phyloP scores from a whole-genome alignment of 495 filamentous ascomycete species.

The Daldinia vernicosa region DNA sequence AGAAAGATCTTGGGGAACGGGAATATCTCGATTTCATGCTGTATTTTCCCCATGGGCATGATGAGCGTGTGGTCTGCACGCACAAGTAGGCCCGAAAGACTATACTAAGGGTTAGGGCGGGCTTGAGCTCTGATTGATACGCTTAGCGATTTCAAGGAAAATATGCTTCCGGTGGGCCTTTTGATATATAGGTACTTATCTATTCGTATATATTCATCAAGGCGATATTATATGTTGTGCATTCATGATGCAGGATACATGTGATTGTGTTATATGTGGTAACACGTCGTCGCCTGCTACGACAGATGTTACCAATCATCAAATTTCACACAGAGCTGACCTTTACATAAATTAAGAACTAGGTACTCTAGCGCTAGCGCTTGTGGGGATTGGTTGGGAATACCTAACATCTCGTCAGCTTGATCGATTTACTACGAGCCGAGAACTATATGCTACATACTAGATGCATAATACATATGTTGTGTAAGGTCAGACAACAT shows the following conservation, averaged over 20 bases:
- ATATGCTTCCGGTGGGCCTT: slow-evolving; percentile 8
- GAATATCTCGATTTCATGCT: slow-evolving; percentile 9
- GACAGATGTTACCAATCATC: slow-evolving; percentile 5
- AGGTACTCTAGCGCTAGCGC: background rate
- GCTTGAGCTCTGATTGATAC: slow-evolving; percentile 28
- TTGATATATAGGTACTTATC: slow-evolving; percentile 8
- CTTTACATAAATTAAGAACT: slow-evolving; percentile 14
- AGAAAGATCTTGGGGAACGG: slow-evolving; percentile 16
- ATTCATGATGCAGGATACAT: slow-evolving; percentile 23
- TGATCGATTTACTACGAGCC: slow-evolving; percentile 6
- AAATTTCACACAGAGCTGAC: slow-evolving; percentile 14
- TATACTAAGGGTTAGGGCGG: slow-evolving; percentile 22
- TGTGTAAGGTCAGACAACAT: slow-evolving; percentile 22
- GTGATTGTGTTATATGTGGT: slow-evolving; percentile 23
- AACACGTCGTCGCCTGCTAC: slow-evolving; percentile 6
- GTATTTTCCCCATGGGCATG: slow-evolving; percentile 32
- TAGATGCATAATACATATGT: slow-evolving; percentile 30
- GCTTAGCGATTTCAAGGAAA: slow-evolving; percentile 9
- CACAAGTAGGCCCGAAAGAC: slow-evolving; percentile 30
- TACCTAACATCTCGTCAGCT: slow-evolving; percentile 17
- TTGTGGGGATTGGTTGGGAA: slow-evolving; percentile 27
- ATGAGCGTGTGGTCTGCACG: background rate
- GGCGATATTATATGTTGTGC: slow-evolving; percentile 18
- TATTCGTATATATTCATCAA: slow-evolving; percentile 11
- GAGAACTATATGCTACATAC: slow-evolving; percentile 23